A percentile compares a stretch with the other conserved stretches of the same genome.
These are phyloP conservation scores for Talaromyces pinophilus DNA, from an alignment of 2,329 filamentous ascomycete genomes.

Conservation along the genomic window DNA sequence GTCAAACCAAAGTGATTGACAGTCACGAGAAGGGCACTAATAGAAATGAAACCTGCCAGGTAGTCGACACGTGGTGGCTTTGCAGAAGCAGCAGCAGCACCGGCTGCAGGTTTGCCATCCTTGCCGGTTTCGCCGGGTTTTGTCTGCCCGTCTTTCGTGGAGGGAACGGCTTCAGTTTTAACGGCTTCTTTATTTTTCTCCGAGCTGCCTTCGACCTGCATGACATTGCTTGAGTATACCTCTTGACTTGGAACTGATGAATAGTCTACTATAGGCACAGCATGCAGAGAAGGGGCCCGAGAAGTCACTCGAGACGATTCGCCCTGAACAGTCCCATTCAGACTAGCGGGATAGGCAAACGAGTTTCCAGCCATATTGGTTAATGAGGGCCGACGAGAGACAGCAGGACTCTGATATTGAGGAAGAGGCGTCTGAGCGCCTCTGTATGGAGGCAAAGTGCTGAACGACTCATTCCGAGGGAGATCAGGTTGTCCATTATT, in stretches of 20 bases:
- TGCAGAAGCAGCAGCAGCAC: constrained; percentile 8
- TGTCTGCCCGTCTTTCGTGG: constrained; percentile 1
- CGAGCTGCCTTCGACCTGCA: not conserved
- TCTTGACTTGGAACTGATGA: not conserved
- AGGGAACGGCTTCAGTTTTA: not conserved
- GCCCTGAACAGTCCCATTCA: constrained; percentile 7
- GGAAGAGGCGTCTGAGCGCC: constrained; percentile 22
- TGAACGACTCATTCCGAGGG: constrained; percentile 17
- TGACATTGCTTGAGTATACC: not conserved
- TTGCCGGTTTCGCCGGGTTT: constrained; percentile 2
- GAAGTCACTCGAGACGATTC: constrained; percentile 19
- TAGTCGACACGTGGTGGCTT: constrained; percentile 44
- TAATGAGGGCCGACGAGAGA: constrained; percentile 21
- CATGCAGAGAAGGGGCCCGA: constrained; percentile 16
- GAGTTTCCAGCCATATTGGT: constrained; percentile 14
- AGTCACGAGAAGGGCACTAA: constrained; percentile 49
- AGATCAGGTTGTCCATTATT: not conserved
- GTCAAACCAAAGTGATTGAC: constrained; percentile 50
- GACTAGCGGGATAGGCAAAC: not conserved
- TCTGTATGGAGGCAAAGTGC: constrained; percentile 20
- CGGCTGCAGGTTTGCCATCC: not conserved
- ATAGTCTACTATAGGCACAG: constrained; percentile 7
- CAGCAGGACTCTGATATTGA: constrained; percentile 23
- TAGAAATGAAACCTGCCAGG: constrained; percentile 49
- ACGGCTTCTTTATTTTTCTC: not conserved